Evolutionary conservation across 805 yeast genomes (phyloP).

Genomic region (Kodamaea lidongshanica): DNA sequence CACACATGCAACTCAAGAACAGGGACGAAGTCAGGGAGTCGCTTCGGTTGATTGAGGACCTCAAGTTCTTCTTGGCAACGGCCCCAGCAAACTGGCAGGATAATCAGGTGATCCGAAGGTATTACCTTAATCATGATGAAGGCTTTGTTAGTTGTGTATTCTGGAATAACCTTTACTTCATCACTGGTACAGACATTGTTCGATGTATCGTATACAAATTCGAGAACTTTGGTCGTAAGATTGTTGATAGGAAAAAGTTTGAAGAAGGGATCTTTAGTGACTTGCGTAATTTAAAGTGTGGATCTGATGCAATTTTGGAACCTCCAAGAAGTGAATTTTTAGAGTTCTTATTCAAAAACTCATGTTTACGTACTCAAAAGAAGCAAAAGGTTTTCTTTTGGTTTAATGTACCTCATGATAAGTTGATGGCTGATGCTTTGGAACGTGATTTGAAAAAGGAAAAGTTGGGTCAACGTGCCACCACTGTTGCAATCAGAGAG

Average conservation of each 20-base stretch:
- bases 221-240: constrained; percentile 81
- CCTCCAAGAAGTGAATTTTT: constrained; percentile 80
- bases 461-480: constrained; percentile 49
- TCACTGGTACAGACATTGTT: constrained; percentile 95
- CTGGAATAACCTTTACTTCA: constrained; percentile 85
- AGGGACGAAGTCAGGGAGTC: constrained; percentile 36
- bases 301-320: constrained; percentile 81
- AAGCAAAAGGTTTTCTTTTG: constrained; percentile 95
- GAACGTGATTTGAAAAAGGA: constrained; percentile 89
- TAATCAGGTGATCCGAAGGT: constrained; percentile 79
- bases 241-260: constrained; percentile 83
- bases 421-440: constrained; percentile 84
- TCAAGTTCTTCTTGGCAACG: constrained; percentile 80
- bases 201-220: constrained; percentile 84
- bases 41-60: constrained; percentile 60
- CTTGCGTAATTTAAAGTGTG: constrained; percentile 77
- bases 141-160: constrained; percentile 88
- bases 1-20: constrained; percentile 7
- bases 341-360: constrained; percentile 76
- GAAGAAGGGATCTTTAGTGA: constrained; percentile 96
- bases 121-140: constrained; percentile 79
- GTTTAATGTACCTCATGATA: constrained; percentile 94
- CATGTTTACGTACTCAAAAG: constrained; percentile 88
- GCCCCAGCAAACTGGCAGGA: constrained; percentile 95
- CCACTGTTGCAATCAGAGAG: constrained; percentile 67